Percentiles rank a stretch among this genome's conserved stretches.
Evolutionary conservation across 176 grass and related monocot species (phyloP).

Genomic region (Paspalum notatum): DNA sequence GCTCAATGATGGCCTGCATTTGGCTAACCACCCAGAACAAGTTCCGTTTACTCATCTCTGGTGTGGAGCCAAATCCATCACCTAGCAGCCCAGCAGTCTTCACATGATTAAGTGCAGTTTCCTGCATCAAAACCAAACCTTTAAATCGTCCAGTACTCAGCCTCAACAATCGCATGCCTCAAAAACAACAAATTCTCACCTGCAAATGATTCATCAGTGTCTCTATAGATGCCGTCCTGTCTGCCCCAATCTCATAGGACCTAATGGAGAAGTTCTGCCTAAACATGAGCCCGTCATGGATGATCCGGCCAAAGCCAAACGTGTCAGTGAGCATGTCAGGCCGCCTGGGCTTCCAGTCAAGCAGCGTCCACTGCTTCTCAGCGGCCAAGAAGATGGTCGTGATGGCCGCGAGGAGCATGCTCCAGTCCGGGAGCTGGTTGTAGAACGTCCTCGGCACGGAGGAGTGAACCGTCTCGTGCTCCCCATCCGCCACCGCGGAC

Average conservation of each 20-base stretch:
- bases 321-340: slow-evolving; percentile 92
- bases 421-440: slow-evolving; percentile 97
- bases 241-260: slow-evolving; percentile 94
- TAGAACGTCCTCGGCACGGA: slow-evolving; percentile 73
- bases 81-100: slow-evolving; percentile 78
- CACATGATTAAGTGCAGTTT: slow-evolving; percentile 95
- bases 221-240: slow-evolving; percentile 86
- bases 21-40: slow-evolving; percentile 99
- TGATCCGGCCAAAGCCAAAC: slow-evolving; percentile 73
- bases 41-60: slow-evolving; percentile 94
- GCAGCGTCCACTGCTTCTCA: slow-evolving; percentile 86
- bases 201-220: slow-evolving; percentile 99
- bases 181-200: slow-evolving; percentile 43
- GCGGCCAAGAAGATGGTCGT: slow-evolving; percentile 93
- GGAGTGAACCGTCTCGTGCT: slow-evolving; percentile 44
- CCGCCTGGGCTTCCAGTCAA: slow-evolving; percentile 90
- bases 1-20: slow-evolving; percentile 83
- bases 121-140: slow-evolving; percentile 39
- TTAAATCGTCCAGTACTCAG: not conserved
- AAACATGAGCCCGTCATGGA: slow-evolving; percentile 81
- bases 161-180: slow-evolving; percentile 3
- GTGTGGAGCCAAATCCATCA: slow-evolving; percentile 91
- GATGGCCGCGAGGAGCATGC: slow-evolving; percentile 86
- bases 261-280: slow-evolving; percentile 91
- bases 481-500: slow-evolving; percentile 46